Evolutionary conservation across 352 stramenopile species (phyloP).

Genomic region (Chrysophaeum taylorii): DNA sequence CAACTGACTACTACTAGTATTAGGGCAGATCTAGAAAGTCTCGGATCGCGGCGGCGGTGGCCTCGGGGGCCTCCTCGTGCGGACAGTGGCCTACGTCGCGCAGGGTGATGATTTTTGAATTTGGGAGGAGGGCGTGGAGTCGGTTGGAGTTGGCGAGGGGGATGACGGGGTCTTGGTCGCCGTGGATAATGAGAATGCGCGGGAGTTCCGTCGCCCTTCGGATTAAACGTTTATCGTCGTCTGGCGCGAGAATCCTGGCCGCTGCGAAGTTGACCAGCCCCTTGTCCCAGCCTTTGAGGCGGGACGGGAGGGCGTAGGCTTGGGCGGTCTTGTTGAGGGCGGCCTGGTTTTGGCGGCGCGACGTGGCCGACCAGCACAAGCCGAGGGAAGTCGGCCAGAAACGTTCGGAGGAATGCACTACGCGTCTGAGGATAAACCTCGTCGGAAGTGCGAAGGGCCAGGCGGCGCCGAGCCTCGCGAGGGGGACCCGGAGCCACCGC

Average conservation of each 20-base stretch:
- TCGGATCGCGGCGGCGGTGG: background rate
- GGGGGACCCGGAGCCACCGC: no score
- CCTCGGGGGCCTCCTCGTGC: background rate
- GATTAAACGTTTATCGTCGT: no score
- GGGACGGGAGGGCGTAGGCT: background rate
- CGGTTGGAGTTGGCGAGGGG: background rate
- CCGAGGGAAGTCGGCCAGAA: background rate
- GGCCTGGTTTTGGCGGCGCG: background rate
- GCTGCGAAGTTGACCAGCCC: conserved; percentile 1
- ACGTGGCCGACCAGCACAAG: background rate
- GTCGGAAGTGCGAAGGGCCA: no score
- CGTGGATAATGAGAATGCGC: background rate
- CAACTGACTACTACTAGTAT: no score
- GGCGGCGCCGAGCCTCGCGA: no score
- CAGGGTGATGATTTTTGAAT: no score
- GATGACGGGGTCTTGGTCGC: background rate
- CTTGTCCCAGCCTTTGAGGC: background rate
- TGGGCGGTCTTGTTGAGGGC: background rate
- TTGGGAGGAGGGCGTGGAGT: background rate
- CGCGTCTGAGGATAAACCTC: no score
- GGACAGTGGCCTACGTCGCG: background rate
- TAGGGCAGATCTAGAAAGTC: no score
- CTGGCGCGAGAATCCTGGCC: background rate
- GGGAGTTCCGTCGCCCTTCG: no score
- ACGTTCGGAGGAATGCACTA: no score